These are phyloP conservation scores for Centella asiatica DNA, from an alignment of 129 eudicot genomes.

Conservation along the genomic window DNA sequence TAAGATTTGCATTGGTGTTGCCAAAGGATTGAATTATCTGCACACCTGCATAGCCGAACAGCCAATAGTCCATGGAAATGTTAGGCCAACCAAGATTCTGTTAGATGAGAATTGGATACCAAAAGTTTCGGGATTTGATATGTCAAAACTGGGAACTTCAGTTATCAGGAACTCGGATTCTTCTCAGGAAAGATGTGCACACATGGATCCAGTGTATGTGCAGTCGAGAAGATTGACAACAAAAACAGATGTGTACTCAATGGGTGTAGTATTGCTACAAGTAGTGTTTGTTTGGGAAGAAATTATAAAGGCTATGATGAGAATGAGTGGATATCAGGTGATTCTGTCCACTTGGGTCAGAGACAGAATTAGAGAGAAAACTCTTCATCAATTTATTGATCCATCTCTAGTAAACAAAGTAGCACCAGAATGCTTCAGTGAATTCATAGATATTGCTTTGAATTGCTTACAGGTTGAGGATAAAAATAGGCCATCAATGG, in stretches of 20 bases:
- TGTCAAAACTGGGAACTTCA: background rate
- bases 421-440: conserved; percentile 33
- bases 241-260: conserved; percentile 5
- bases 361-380: background rate
- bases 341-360: background rate
- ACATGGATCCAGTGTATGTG: background rate
- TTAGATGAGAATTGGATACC: conserved; percentile 3
- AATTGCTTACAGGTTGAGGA: conserved; percentile 21
- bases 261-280: background rate
- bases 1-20: conserved; percentile 42
- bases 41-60: background rate
- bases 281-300: background rate
- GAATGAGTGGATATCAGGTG: background rate
- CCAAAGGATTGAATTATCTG: conserved; percentile 15
- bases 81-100: conserved; percentile 5
- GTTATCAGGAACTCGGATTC: background rate
- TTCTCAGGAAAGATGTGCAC: background rate
- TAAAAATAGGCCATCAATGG: background rate
- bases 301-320: background rate
- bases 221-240: background rate
- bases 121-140: background rate
- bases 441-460: conserved; percentile 29
- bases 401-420: conserved; percentile 24
- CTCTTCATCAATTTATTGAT: background rate
- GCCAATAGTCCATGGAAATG: background rate